These are phyloP conservation scores for Fusarium nisikadoi DNA, from an alignment of 2,329 filamentous ascomycete species.

Conservation along the genomic window DNA sequence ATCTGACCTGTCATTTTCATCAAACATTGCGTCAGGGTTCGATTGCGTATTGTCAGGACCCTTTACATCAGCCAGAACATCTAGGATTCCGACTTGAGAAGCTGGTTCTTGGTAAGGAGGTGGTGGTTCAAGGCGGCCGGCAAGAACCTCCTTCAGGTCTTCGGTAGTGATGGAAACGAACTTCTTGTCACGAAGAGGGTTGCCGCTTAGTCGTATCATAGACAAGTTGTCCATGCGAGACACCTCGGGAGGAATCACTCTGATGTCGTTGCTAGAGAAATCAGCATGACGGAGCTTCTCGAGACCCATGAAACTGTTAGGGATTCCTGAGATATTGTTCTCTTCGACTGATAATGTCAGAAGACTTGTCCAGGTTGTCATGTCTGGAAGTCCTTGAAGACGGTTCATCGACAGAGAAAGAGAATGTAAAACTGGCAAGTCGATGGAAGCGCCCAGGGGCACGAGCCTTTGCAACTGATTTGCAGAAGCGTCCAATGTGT, in stretches of 20 bases:
- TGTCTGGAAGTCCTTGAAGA: slow-evolving; percentile 75
- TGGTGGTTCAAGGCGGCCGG: slow-evolving; percentile 71
- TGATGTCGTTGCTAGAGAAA: slow-evolving; percentile 86
- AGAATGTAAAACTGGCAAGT: slow-evolving; percentile 76
- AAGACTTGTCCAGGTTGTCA: slow-evolving; percentile 79
- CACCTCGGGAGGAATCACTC: slow-evolving; percentile 78
- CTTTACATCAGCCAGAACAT: slow-evolving; percentile 39
- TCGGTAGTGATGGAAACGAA: slow-evolving; percentile 83
- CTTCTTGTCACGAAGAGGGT: slow-evolving; percentile 89
- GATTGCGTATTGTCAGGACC: slow-evolving; percentile 1
- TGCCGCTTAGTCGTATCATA: slow-evolving; percentile 83
- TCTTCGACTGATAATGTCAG: slow-evolving; percentile 81
- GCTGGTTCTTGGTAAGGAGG: slow-evolving; percentile 52
- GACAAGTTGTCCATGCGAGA: slow-evolving; percentile 81
- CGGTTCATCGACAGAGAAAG: slow-evolving; percentile 85
- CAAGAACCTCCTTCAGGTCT: slow-evolving; percentile 80
- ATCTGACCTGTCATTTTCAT: slow-evolving; percentile 62
- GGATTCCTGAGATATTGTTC: slow-evolving; percentile 82
- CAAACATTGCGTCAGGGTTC: slow-evolving; percentile 13
- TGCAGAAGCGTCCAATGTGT: slow-evolving; percentile 79
- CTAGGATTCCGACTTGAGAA: slow-evolving; percentile 32
- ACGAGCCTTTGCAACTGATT: slow-evolving; percentile 75
- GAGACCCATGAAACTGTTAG: slow-evolving; percentile 77
- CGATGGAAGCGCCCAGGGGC: slow-evolving; percentile 58
- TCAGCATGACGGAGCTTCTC: slow-evolving; percentile 79